These are phyloP conservation scores for Pachysolen tannophilus DNA, from an alignment of 805 yeast genomes.

Conservation along the genomic window DNA sequence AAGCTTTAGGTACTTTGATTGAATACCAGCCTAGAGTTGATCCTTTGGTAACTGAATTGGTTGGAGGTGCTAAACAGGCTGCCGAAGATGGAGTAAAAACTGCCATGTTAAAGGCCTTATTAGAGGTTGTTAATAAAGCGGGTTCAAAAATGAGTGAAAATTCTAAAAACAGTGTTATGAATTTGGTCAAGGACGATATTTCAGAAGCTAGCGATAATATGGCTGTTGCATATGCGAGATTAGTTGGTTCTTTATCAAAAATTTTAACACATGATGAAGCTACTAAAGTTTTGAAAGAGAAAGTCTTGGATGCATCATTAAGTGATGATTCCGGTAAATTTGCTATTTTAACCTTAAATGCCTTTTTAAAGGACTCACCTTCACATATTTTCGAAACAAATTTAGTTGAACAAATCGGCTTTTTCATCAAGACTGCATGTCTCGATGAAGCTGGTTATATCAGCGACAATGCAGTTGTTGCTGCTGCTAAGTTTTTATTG, in stretches of 20 bases:
- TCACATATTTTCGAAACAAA: constrained; percentile 47
- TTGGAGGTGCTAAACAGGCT: constrained; percentile 62
- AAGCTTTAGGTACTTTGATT: constrained; percentile 81
- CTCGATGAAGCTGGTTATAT: constrained; percentile 39
- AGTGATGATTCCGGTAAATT: constrained; percentile 44
- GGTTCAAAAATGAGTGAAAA: constrained; percentile 71
- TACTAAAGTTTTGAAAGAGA: constrained; percentile 43
- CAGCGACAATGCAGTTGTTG: constrained; percentile 69
- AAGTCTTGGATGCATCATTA: constrained; percentile 42
- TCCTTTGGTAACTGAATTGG: constrained; percentile 79
- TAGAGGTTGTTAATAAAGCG: constrained; percentile 74
- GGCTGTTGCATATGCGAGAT: constrained; percentile 69
- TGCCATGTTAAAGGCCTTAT: constrained; percentile 77
- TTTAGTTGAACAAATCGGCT: constrained; percentile 38
- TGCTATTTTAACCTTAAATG: constrained; percentile 65
- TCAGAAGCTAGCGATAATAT: constrained; percentile 42
- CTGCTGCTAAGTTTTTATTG: constrained; percentile 73
- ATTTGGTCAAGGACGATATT: constrained; percentile 69
- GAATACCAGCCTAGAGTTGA: constrained; percentile 90
- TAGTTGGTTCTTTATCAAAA: constrained; percentile 70
- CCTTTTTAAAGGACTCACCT: constrained; percentile 76
- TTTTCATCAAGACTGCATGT: constrained; percentile 37
- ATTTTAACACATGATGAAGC: constrained; percentile 62
- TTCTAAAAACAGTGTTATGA: constrained; percentile 60
- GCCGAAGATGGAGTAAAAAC: constrained; percentile 68